phyloP scores from a whole-genome alignment of 202 grass and related monocot species.

The Cymbopogon flexuosus region DNA sequence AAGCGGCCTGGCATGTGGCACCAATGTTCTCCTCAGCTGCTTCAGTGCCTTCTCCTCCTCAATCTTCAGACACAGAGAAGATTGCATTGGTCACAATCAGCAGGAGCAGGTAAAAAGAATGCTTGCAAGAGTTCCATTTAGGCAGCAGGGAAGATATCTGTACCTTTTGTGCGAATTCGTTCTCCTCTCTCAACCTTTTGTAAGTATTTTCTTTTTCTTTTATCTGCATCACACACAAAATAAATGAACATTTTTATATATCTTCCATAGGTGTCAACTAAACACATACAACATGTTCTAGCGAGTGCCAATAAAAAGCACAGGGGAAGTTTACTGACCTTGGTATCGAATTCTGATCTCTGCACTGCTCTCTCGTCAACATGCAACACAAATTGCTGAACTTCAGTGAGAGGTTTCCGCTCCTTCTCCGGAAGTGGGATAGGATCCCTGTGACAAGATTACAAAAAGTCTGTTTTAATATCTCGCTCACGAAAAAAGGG shows the following conservation, averaged over 20 bases:
- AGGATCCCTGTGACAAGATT: conserved; percentile 59
- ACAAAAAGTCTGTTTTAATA: not conserved
- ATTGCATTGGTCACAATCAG: not conserved
- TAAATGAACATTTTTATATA: not conserved
- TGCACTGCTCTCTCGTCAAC: conserved; percentile 67
- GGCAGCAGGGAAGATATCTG: not conserved
- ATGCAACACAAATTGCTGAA: conserved; percentile 66
- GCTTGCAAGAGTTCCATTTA: not conserved
- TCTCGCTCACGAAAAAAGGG: not conserved
- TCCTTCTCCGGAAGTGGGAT: conserved; percentile 72
- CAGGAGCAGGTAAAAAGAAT: not conserved
- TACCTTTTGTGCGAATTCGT: conserved; percentile 78
- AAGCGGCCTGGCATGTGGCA: conserved; percentile 74
- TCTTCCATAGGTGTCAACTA: not conserved
- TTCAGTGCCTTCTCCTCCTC: conserved; percentile 96
- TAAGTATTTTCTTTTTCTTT: conserved; percentile 82
- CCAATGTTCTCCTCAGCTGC: conserved; percentile 77
- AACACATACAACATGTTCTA: not conserved
- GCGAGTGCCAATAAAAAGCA: not conserved
- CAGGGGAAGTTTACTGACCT: conserved; percentile 31
- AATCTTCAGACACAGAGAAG: conserved; percentile 47
- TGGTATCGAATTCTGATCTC: conserved; percentile 88
- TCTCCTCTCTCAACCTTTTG: conserved; percentile 83
- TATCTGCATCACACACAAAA: conserved; percentile 43
- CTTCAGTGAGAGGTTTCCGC: conserved; percentile 80